These are phyloP conservation scores for Yarrowia galli DNA, from an alignment of 1,139 yeast species.

Conservation along the genomic window DNA sequence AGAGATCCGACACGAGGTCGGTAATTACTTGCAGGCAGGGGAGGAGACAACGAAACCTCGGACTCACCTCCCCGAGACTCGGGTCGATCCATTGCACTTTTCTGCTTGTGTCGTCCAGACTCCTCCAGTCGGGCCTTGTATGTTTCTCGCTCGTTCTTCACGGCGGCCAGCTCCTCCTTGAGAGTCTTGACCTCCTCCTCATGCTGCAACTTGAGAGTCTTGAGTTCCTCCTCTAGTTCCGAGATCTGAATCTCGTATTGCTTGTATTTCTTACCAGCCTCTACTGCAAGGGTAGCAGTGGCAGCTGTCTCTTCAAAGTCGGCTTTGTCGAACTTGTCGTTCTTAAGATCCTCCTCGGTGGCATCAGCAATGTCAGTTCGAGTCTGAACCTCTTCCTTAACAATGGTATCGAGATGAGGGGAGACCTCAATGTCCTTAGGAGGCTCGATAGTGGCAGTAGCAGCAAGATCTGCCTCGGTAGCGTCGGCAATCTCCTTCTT, in stretches of 20 bases:
- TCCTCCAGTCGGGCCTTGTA: constrained; percentile 43
- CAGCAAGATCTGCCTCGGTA: constrained; percentile 39
- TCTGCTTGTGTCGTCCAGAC: constrained; percentile 46
- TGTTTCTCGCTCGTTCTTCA: constrained; percentile 47
- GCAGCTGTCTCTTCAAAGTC: constrained; percentile 30
- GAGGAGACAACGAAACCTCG: constrained; percentile 46
- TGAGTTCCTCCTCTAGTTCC: constrained; percentile 37
- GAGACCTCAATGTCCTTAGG: constrained; percentile 38
- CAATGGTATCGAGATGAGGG: constrained; percentile 33
- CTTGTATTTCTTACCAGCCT: constrained; percentile 33
- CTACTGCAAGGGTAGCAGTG: constrained; percentile 33
- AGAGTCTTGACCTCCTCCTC: constrained; percentile 40
- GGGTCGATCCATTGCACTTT: constrained; percentile 42
- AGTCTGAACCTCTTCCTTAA: constrained; percentile 34
- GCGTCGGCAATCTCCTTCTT: constrained; percentile 40
- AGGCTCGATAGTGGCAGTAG: constrained; percentile 19
- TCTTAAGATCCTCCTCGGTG: constrained; percentile 17
- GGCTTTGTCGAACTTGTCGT: constrained; percentile 14
- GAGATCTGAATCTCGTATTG: constrained; percentile 15
- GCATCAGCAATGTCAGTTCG: constrained; percentile 28
- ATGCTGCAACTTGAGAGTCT: constrained; percentile 38
- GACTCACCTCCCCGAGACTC: constrained; percentile 40
- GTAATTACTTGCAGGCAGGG: constrained; percentile 41
- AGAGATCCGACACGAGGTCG: constrained; percentile 47
- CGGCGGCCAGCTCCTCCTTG: constrained; percentile 41